Evolutionary conservation across 371 early-diverging fungal genomes (phyloP), one percentile per base, ranked within the genome.

Genomic region (Smittium culicis): DNA sequence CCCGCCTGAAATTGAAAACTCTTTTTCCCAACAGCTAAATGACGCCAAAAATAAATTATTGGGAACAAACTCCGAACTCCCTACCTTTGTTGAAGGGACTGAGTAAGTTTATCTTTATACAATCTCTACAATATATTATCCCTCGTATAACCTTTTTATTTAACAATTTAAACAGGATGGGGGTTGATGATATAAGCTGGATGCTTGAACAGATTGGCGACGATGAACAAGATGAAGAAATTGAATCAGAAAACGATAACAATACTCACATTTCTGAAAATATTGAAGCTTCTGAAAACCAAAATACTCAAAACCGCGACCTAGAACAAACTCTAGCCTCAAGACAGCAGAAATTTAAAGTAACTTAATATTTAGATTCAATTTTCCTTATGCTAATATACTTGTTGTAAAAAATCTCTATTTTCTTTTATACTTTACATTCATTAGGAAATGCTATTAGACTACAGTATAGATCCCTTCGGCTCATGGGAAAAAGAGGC

Each of bases 401-500:
- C 5, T 45, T 45, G 5, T 45, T 45, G 5, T 45, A 45, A 45
- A 45, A 45, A 45, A 45, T 11, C 45, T 20, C 45, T 45, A 11
- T 11, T 11, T 45, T 11, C 5, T 45, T 45, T 45, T 11, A 11
- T n/a, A 71, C 73, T 29, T 73, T 75, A 34, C 66, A 70, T 11
- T 66, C 72, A 25, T 55, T 56, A 83, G 79, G 77, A 82, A 63
- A 77, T 91, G 77, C 72, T 91, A 58, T 69, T 81, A 29, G 90
- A 90, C 62, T 79, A 78, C 28, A 79, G 86, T 27, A 83, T 87
- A 32, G 81, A 82, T 2, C 91, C 88, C 24, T 91, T 85, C 69
- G 80, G 86, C 27, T 84, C 86, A 0, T 89, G 87, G 84, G 84
- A 86, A 34, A 80, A 72, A 70, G 88, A 88, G 61, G 72, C 83